Conservation (phyloP, 805 yeast species). For the Babjeviella inositovora region DNA sequence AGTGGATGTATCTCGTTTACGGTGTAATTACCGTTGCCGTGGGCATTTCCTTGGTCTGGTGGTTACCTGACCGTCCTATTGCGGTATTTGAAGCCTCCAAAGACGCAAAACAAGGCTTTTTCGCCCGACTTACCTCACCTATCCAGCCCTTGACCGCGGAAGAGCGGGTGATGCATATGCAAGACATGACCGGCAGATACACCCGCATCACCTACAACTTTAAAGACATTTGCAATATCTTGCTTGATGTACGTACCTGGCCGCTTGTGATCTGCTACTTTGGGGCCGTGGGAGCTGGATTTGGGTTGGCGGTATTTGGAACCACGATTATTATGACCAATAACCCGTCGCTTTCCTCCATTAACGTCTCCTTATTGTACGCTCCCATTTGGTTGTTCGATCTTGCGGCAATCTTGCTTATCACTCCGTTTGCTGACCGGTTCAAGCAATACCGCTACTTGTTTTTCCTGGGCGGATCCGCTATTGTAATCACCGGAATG, state of each 20-base stretch:
- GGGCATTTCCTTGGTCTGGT: conserved; percentile 59
- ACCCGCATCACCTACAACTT: conserved; percentile 34
- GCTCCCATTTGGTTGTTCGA: conserved; percentile 92
- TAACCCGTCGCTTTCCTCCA: conserved; percentile 45
- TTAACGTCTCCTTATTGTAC: conserved; percentile 56
- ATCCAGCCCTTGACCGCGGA: conserved; percentile 28
- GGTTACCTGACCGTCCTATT: conserved; percentile 74
- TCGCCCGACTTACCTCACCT: conserved; percentile 6
- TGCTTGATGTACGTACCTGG: conserved; percentile 58
- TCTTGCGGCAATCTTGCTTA: conserved; percentile 50
- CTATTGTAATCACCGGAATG: conserved; percentile 60
- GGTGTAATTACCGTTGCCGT: conserved; percentile 52
- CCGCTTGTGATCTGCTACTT: conserved; percentile 78
- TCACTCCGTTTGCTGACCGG: conserved; percentile 72
- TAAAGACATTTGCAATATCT: conserved; percentile 35
- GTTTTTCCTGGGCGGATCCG: conserved; percentile 44
- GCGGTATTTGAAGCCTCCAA: conserved; percentile 7
- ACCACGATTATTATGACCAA: conserved; percentile 57
- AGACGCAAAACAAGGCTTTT: conserved; percentile 6
- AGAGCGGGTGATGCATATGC: conserved; percentile 38
- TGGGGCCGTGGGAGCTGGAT: conserved; percentile 88
- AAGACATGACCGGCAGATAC: conserved; percentile 42
- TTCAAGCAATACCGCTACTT: conserved; percentile 41
- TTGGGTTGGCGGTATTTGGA: conserved; percentile 74
- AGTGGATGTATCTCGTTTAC: conserved; percentile 71